Percentiles rank a stretch among this genome's conserved stretches.
Conservation (phyloP, 306 rosid genomes). For the Abrus precatorius region DNA sequence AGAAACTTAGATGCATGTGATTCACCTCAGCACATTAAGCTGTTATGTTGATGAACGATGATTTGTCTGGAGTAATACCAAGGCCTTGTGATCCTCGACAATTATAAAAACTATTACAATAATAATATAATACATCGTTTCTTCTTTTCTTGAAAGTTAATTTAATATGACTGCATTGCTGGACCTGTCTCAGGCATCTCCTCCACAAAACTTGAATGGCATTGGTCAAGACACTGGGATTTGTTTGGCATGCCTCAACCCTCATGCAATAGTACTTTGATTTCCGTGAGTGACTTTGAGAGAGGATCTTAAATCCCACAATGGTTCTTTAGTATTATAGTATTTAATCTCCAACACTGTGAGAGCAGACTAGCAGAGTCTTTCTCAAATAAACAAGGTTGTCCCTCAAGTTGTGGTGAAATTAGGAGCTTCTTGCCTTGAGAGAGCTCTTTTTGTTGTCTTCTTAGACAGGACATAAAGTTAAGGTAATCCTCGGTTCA, state of each 20-base stretch:
- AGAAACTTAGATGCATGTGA: constrained; percentile 69
- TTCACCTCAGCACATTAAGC: constrained; percentile 61
- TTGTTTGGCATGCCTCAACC: constrained; percentile 80
- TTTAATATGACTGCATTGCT: constrained; percentile 60
- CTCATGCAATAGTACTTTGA: constrained; percentile 64
- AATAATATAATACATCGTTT: constrained; percentile 24
- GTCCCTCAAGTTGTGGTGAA: constrained; percentile 43
- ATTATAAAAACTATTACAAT: background rate
- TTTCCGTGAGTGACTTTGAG: constrained; percentile 58
- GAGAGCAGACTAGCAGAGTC: constrained; percentile 18
- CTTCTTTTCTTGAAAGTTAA: constrained; percentile 21
- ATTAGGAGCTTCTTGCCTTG: constrained; percentile 39
- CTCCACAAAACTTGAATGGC: constrained; percentile 78
- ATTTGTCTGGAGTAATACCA: constrained; percentile 55
- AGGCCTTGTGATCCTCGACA: constrained; percentile 57
- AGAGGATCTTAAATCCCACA: constrained; percentile 58
- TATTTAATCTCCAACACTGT: constrained; percentile 29
- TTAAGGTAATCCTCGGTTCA: constrained; percentile 32
- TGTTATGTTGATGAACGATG: constrained; percentile 53
- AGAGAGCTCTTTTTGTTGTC: constrained; percentile 30
- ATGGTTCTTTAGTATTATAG: constrained; percentile 6
- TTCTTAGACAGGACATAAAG: constrained; percentile 29
- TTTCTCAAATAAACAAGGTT: constrained; percentile 52
- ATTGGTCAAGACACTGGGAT: constrained; percentile 80
- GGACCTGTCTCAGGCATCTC: constrained; percentile 75